phyloP scores from a whole-genome alignment of 306 rosid species.

The Prosopis cineraria region DNA sequence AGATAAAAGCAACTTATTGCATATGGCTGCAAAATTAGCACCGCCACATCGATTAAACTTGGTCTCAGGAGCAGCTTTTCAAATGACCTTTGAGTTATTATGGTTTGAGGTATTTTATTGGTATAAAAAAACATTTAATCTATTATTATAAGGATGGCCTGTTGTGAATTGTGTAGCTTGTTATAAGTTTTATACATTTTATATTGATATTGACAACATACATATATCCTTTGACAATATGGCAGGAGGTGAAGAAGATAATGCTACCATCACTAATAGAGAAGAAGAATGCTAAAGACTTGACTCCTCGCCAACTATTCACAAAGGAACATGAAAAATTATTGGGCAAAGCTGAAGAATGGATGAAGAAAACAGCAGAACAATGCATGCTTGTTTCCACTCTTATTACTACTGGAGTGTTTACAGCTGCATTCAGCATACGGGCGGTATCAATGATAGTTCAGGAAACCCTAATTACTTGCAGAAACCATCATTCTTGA shows the following conservation, averaged over 20 bases:
- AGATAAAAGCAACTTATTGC: conserved; percentile 25
- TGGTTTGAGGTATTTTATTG: conserved; percentile 52
- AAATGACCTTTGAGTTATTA: conserved; percentile 45
- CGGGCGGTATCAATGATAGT: background rate
- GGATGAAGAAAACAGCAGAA: background rate
- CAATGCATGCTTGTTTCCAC: background rate
- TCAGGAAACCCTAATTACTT: background rate
- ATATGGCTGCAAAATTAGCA: conserved; percentile 43
- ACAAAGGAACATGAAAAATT: no score
- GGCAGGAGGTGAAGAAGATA: background rate
- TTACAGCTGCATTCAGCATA: background rate
- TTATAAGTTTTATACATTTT: background rate
- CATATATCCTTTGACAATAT: background rate
- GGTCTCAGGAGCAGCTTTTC: conserved; percentile 52
- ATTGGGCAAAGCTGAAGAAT: no score
- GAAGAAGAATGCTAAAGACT: background rate
- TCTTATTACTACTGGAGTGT: background rate
- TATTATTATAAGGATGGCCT: background rate
- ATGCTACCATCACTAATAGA: conserved; percentile 14
- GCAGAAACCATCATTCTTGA: background rate
- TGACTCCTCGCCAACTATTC: background rate
- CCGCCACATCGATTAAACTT: conserved; percentile 32
- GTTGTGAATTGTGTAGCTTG: background rate
- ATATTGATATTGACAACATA: background rate
- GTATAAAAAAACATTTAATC: background rate